Evolutionary conservation across 495 filamentous ascomycete species (phyloP).

Genomic region (Chlorociboria aeruginascens): DNA sequence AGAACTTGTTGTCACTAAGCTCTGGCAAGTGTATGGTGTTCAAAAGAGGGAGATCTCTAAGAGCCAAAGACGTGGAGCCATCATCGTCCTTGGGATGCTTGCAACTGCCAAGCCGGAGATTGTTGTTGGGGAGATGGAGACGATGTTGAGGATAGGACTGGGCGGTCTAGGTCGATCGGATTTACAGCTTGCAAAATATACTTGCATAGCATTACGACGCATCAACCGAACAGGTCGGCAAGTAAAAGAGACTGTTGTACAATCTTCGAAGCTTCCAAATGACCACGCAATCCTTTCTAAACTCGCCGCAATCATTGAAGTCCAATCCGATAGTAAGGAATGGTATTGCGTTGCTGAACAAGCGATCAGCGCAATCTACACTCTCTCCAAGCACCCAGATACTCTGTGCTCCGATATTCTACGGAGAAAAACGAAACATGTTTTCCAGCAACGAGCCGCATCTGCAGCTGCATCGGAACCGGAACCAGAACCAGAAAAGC

Average conservation of each 20-base stretch:
- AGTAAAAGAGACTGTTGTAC: constrained; percentile 53
- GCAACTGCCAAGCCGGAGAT: constrained; percentile 87
- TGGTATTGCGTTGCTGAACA: constrained; percentile 98
- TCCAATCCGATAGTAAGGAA: constrained; percentile 79
- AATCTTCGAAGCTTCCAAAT: constrained; percentile 71
- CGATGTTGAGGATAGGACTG: constrained; percentile 81
- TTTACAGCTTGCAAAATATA: constrained; percentile 83
- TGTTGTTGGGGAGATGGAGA: constrained; percentile 85
- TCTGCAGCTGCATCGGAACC: neutral
- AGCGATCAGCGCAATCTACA: constrained; percentile 89
- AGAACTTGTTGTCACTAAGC: constrained; percentile 75
- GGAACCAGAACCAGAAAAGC: constrained; percentile 20
- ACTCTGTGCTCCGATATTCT: constrained; percentile 87
- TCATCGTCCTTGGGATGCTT: constrained; percentile 96
- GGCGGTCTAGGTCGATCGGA: constrained; percentile 70
- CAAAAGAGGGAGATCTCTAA: constrained; percentile 87
- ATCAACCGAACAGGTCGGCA: constrained; percentile 76
- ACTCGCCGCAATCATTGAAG: constrained; percentile 73
- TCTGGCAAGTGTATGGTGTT: constrained; percentile 96
- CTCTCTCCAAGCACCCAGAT: constrained; percentile 90
- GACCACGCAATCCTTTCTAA: constrained; percentile 77
- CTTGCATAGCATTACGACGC: constrained; percentile 80
- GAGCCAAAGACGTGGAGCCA: constrained; percentile 83
- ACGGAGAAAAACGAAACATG: constrained; percentile 68
- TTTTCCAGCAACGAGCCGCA: constrained; percentile 41